phyloP scores from a whole-genome alignment of 495 filamentous ascomycete species.

The Wilcoxina mikolae region DNA sequence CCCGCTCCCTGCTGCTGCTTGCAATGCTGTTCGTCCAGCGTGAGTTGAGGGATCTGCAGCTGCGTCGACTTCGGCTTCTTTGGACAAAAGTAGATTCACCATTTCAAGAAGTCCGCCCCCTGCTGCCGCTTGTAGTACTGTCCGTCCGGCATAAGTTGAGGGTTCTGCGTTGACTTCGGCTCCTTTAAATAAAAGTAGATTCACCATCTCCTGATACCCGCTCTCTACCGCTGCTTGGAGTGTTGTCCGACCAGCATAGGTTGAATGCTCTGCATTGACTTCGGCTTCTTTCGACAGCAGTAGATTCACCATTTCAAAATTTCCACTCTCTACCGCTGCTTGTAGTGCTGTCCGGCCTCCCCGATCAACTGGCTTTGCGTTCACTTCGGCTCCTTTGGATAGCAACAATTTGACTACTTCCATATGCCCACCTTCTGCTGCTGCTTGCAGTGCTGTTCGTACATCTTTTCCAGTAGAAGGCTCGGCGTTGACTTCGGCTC shows the following conservation, averaged over 20 bases:
- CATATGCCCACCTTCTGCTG: constrained; percentile 15
- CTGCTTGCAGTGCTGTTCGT: constrained; percentile 22
- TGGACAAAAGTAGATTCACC: neutral
- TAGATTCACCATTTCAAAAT: constrained; percentile 7
- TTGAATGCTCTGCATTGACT: constrained; percentile 9
- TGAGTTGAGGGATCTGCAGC: no score
- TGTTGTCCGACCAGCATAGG: constrained; percentile 10
- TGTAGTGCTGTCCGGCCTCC: constrained; percentile 11
- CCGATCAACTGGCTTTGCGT: constrained; percentile 13
- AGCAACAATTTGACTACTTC: constrained; percentile 14
- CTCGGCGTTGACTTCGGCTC: constrained; percentile 5
- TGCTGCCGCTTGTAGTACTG: neutral
- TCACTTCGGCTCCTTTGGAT: constrained; percentile 14
- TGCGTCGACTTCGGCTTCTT: no score
- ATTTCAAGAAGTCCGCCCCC: neutral
- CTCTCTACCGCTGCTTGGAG: constrained; percentile 13
- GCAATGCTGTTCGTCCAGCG: no score
- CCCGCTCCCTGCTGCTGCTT: no score
- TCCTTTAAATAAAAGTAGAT: constrained; percentile 1
- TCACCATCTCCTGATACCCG: constrained; percentile 8
- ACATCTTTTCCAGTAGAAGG: constrained; percentile 1
- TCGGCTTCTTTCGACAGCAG: constrained; percentile 12
- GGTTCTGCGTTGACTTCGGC: neutral
- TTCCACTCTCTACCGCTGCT: constrained; percentile 3
- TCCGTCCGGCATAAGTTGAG: neutral